Percentiles rank a stretch among this genome's conserved stretches.
These are phyloP conservation scores for Capronia americana DNA, from an alignment of 2,329 filamentous ascomycete species.

Conservation along the genomic window DNA sequence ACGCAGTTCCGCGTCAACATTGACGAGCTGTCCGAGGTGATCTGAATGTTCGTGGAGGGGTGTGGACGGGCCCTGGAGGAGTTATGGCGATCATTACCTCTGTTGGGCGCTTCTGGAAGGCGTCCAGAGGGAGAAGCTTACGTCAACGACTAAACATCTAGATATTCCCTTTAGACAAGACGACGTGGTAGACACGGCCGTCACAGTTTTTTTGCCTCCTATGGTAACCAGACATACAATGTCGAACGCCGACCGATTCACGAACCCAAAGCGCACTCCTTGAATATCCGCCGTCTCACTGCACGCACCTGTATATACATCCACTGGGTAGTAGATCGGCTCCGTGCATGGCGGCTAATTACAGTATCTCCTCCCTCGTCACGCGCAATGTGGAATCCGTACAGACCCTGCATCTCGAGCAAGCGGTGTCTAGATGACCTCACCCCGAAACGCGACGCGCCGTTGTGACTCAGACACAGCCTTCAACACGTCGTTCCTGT, in stretches of 20 bases:
- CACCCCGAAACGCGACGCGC: too few species aligned
- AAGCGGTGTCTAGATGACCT: background rate
- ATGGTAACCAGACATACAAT: background rate
- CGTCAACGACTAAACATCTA: background rate
- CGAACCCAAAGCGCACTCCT: background rate
- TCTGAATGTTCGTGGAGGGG: background rate
- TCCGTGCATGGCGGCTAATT: too few species aligned
- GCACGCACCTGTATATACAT: too few species aligned
- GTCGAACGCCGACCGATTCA: too few species aligned
- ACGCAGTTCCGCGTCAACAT: conserved; percentile 55
- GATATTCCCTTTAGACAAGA: background rate
- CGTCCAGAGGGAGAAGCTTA: background rate
- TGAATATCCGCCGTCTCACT: background rate
- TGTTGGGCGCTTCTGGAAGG: background rate
- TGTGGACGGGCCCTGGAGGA: background rate
- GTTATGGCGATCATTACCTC: background rate
- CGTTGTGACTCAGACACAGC: too few species aligned
- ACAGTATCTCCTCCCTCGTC: too few species aligned
- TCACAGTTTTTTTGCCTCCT: background rate
- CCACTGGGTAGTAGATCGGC: too few species aligned
- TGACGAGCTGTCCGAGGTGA: conserved; percentile 47
- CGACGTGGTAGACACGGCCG: background rate
- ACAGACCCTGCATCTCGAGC: background rate
- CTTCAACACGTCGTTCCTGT: too few species aligned
- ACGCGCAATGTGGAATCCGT: background rate